Conservation (phyloP, 169 alveolate genomes). For the Ichthyophthirius multifiliis region DNA sequence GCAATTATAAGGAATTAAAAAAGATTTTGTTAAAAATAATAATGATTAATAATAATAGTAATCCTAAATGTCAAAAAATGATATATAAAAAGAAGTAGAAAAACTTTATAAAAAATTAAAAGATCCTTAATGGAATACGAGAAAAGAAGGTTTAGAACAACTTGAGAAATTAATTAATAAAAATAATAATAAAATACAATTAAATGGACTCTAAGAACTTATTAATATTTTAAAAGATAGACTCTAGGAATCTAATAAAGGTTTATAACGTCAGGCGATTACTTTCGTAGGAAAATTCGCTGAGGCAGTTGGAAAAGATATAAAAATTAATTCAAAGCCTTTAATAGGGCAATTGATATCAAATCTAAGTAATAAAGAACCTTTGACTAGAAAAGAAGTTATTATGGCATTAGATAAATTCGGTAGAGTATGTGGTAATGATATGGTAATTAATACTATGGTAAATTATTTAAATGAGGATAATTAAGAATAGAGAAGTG, state of each 20-base stretch:
- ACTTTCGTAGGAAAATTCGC: constrained; percentile 12
- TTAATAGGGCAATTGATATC: constrained; percentile 18
- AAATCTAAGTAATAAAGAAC: constrained; percentile 22
- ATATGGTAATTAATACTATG: background rate
- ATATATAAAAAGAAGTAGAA: constrained; percentile 15
- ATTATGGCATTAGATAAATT: constrained; percentile 33
- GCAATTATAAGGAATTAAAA: too few relatives aligned
- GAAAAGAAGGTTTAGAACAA: constrained; percentile 44
- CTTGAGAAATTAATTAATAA: constrained; percentile 14
- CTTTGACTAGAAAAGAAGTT: constrained; percentile 27
- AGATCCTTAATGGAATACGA: constrained; percentile 35
- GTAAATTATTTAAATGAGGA: constrained; percentile 14
- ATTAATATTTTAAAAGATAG: constrained; percentile 1
- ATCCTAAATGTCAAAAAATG: constrained; percentile 26
- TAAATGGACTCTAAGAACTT: constrained; percentile 24
- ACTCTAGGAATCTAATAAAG: constrained; percentile 26
- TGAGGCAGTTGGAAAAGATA: constrained; percentile 42
- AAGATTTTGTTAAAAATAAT: too few relatives aligned
- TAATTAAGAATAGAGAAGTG: constrained; percentile 12
- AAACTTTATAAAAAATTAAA: constrained; percentile 5
- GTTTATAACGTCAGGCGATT: background rate
- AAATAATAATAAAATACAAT: constrained; percentile 14
- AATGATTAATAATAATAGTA: too few relatives aligned
- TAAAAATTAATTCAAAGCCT: constrained; percentile 8
- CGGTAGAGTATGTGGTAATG: constrained; percentile 14